Evolutionary conservation across 2,329 filamentous ascomycete species (phyloP), one percentile per base, ranked within the genome.

Genomic region (Fusarium nodosum): DNA sequence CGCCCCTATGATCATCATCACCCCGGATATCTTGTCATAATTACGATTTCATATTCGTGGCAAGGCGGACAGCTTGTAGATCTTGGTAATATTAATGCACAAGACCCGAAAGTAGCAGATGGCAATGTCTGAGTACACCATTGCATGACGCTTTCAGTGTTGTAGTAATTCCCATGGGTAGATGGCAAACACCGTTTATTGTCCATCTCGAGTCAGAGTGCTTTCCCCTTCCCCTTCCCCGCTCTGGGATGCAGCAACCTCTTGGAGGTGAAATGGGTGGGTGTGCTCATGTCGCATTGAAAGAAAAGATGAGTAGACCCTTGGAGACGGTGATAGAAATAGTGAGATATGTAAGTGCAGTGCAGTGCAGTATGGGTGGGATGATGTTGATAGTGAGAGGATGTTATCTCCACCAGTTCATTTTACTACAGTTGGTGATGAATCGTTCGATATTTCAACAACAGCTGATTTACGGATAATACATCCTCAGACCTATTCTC

Each of bases 321-420:
- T 56, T 60, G 18, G 42, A 51, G 36, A 47, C 52, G 51, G 62
- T 48, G 30, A 55, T 48, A 33, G 22, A 33, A 48, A 48, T 3
- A 22, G 26, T 34, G 10, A 24, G 26, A 42, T 20, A 46, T 41
- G 41, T 30, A 18, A 51, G 56, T 41, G 20, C 12, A 33, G 26
- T 51, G 34, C 60, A 33, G 26, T 51, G 34, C 56, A 54, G 39
- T 24, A 11, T 47, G 52, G 65, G 44, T 69, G 66, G 66, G 56
- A 67, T 63, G 56, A 58, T 63, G 38, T 46, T 41, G 36, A 50
- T 45, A 50, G 18, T 50, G 46, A 52, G 55, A 55, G 39, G 60
- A 31, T 46, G 47, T 62, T 51, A 64, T 55, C 66, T 60, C 53
- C 53, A 64, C 66, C 63, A 56, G 66, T 69, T 69, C 62, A 57